Percentiles rank a stretch among this genome's conserved stretches.
Evolutionary conservation across 306 rosid genomes (phyloP).

Genomic region (Medicago lupulina): DNA sequence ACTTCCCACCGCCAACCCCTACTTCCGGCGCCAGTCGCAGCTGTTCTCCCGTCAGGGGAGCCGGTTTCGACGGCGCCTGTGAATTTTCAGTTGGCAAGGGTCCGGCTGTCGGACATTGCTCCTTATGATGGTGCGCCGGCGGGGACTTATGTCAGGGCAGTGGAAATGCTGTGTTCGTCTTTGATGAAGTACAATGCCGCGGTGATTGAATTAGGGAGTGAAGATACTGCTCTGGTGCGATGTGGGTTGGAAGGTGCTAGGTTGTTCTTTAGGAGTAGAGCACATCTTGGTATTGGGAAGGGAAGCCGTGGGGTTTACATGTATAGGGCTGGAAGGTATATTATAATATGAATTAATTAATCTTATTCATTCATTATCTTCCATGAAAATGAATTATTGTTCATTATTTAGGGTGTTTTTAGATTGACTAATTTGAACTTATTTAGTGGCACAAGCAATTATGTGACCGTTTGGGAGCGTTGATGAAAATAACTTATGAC

Average conservation of each 20-base stretch:
- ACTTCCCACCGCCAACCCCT: slow-evolving; percentile 55
- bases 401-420: background rate
- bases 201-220: slow-evolving; percentile 74
- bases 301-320: slow-evolving; percentile 81
- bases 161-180: slow-evolving; percentile 73
- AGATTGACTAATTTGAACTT: too few species aligned
- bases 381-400: background rate
- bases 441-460: too few species aligned
- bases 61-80: slow-evolving; percentile 42
- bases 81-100: slow-evolving; percentile 58
- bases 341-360: background rate
- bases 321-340: slow-evolving; percentile 96
- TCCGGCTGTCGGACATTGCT: slow-evolving; percentile 79
- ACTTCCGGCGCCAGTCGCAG: slow-evolving; percentile 52
- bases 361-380: background rate
- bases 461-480: too few species aligned
- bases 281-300: slow-evolving; percentile 65
- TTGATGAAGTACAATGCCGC: slow-evolving; percentile 89
- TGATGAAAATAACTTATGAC: too few species aligned
- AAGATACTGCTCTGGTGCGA: slow-evolving; percentile 71
- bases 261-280: slow-evolving; percentile 75
- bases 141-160: slow-evolving; percentile 66
- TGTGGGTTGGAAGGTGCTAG: slow-evolving; percentile 91
- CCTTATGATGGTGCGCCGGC: slow-evolving; percentile 81
- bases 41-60: slow-evolving; percentile 57